Evolutionary conservation across 2,329 filamentous ascomycete genomes (phyloP).

Genomic region (Penicillium thymicola): DNA sequence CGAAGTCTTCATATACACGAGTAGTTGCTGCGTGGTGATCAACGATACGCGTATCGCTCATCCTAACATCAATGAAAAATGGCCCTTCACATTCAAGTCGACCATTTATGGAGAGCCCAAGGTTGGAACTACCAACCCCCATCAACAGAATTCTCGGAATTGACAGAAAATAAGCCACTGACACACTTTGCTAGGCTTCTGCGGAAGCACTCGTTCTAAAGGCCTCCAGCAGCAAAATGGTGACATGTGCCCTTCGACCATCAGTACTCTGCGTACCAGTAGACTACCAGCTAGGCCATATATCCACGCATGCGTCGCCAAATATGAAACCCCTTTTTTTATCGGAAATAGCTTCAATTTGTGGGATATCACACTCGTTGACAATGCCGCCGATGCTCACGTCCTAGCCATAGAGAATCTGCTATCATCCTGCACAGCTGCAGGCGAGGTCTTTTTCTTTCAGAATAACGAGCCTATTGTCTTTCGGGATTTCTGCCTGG

Average conservation of each 20-base stretch:
- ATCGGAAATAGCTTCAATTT: slow-evolving; percentile 43
- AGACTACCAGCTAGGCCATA: slow-evolving; percentile 41
- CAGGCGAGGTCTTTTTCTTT: slow-evolving; percentile 47
- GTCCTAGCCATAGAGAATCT: slow-evolving; percentile 46
- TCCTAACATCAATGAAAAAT: slow-evolving; percentile 40
- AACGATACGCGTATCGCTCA: slow-evolving; percentile 46
- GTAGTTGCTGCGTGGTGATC: slow-evolving; percentile 53
- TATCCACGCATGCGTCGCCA: slow-evolving; percentile 45
- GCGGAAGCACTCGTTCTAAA: slow-evolving; percentile 43
- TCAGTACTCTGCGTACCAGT: slow-evolving; percentile 45
- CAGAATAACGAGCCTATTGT: slow-evolving; percentile 47
- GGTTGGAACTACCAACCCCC: slow-evolving; percentile 20
- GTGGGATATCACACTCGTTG: slow-evolving; percentile 46
- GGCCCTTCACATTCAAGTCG: slow-evolving; percentile 38
- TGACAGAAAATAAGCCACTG: not conserved
- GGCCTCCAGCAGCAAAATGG: slow-evolving; percentile 33
- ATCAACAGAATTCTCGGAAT: not conserved
- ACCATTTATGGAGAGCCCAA: slow-evolving; percentile 47
- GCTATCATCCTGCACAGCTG: slow-evolving; percentile 38
- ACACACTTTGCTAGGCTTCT: slow-evolving; percentile 30
- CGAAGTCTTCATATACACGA: slow-evolving; percentile 55
- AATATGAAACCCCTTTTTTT: slow-evolving; percentile 42
- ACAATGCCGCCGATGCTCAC: slow-evolving; percentile 46
- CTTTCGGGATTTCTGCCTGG: slow-evolving; percentile 45
- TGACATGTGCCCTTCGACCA: slow-evolving; percentile 43